Percentiles rank a stretch among this genome's conserved stretches.
Evolutionary conservation across 257 asterid genomes (phyloP).

Genomic region (Apocynum venetum): DNA sequence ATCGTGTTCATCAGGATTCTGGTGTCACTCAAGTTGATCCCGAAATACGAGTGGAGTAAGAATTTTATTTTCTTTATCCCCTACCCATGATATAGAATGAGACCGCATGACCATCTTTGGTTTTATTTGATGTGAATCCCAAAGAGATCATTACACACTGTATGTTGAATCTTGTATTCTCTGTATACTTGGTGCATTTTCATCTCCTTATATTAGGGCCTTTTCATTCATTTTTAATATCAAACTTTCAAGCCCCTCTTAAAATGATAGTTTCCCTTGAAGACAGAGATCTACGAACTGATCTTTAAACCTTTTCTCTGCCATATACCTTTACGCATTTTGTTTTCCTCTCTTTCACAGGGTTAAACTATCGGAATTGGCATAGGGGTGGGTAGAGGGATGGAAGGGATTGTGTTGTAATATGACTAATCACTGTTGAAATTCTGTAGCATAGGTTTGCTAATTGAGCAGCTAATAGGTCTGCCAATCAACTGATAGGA

Average conservation of each 20-base stretch:
- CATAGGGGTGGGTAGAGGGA: background rate
- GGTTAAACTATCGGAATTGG: background rate
- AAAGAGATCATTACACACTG: background rate
- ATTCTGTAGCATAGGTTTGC: too few relatives aligned
- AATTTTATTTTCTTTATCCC: conserved; percentile 12
- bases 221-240: background rate
- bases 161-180: background rate
- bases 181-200: background rate
- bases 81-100: background rate
- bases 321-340: too few relatives aligned
- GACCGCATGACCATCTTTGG: background rate
- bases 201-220: background rate
- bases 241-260: background rate
- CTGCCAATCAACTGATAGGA: too few relatives aligned
- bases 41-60: conserved; percentile 94
- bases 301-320: background rate
- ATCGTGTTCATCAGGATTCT: conserved; percentile 68
- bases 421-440: too few relatives aligned
- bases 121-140: background rate
- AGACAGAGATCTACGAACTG: background rate
- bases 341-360: background rate
- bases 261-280: background rate
- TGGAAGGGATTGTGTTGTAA: background rate
- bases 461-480: too few relatives aligned
- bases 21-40: conserved; percentile 93